A percentile compares a stretch with the other conserved stretches of the same genome.
These are phyloP conservation scores for Metschnikowia kofuensis DNA, from an alignment of 805 yeast genomes.

Conservation along the genomic window DNA sequence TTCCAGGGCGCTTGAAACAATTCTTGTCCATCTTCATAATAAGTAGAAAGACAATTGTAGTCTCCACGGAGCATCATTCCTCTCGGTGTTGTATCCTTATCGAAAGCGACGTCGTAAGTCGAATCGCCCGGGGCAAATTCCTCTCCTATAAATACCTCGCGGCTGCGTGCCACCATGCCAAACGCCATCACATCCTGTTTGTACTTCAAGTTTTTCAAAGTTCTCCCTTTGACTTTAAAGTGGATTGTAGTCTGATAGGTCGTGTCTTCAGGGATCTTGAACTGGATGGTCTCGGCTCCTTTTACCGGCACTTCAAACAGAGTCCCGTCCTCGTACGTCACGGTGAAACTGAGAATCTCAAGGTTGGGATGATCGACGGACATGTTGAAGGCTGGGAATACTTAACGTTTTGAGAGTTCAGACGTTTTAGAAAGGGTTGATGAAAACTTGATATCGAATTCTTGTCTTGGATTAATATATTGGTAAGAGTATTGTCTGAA, in stretches of 20 bases:
- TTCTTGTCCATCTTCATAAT: constrained; percentile 30
- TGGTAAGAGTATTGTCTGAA: no score
- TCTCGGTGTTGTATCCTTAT: constrained; percentile 36
- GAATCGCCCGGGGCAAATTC: constrained; percentile 34
- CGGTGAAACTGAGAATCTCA: constrained; percentile 29
- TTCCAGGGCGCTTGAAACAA: constrained; percentile 32
- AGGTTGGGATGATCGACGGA: constrained; percentile 29
- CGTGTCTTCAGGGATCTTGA: constrained; percentile 37
- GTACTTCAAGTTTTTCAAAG: constrained; percentile 30
- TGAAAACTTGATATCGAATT: not conserved
- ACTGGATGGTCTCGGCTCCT: constrained; percentile 26
- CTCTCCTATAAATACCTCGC: constrained; percentile 31
- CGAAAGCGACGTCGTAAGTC: constrained; percentile 27
- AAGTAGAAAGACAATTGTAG: constrained; percentile 31
- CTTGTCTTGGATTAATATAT: no score
- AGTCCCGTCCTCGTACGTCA: constrained; percentile 29
- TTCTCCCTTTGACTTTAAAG: constrained; percentile 29
- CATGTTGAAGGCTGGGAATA: not conserved
- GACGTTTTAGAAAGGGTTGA: not conserved
- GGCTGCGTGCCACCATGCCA: constrained; percentile 31
- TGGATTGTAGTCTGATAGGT: constrained; percentile 31
- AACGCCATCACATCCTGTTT: constrained; percentile 36
- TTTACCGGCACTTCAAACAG: constrained; percentile 26
- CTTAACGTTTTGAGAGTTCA: no score
- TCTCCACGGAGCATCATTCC: constrained; percentile 39